Evolutionary conservation across 1,284 basidiomycete species (phyloP), one percentile per base, ranked within the genome.

Genomic region (Cutaneotrichosporon cyanovorans): DNA sequence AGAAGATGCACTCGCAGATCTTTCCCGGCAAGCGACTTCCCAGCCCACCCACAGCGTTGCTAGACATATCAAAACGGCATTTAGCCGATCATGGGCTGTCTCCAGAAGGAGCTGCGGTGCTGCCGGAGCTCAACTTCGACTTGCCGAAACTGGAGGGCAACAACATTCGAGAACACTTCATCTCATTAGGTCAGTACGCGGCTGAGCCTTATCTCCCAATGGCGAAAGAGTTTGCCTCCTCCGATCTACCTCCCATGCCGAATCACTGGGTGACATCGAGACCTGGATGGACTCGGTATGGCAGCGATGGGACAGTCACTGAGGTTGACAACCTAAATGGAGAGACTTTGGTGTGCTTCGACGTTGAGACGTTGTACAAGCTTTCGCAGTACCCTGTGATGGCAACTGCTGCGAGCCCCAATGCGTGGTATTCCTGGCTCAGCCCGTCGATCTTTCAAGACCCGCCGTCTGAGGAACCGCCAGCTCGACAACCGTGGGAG

Each of bases 341-440:
- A 60, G 73, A 83, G 42, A 78, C 82, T 69, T 76, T 97, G 21
- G 61, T 72, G 43, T 80, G 82, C 1, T 96, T 98, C 58, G 95
- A 99, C 67, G 87, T 98, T 40, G 93, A 98, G 72, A 91, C 88
- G 0, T 78, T 98, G 75, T 89, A 90, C 15, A 78, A 79, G 32
- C 78, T 87, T 50, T 83, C 85, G 37, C 81, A 80, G 0, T 91
- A 83, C 60, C 79, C 93, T 2, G 77, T 97, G 62, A 85, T 98
- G 77, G 92, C 95, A 0, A 87, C 84, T 47, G 92, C 92, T 2
- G 86, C 81, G 1, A 84, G 89, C 5, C 75, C 77, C 15, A 80
- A 81, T 31, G 84, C 83, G 1, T 98, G 93, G 92, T 98, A 98
- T 65, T 81, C 82, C 5, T 99, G 95, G 93, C 80, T 96, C 48